Conservation (phyloP, 257 asterid genomes). For the Perilla frutescens region DNA sequence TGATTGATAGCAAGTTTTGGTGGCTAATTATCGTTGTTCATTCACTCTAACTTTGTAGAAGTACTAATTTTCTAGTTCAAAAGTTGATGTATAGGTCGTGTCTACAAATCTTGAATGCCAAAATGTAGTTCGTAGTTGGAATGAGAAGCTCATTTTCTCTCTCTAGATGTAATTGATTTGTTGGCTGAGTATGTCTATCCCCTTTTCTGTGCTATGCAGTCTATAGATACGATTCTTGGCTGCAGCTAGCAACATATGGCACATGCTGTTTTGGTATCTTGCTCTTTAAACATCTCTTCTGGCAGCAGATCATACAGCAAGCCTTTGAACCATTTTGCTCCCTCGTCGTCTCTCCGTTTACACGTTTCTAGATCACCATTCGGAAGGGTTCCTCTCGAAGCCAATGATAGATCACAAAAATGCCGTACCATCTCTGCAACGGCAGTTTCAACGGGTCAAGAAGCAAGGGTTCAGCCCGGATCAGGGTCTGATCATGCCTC, state of each 20-base stretch:
- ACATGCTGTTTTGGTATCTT: constrained; percentile 65
- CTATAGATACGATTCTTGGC: constrained; percentile 6
- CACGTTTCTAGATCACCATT: constrained; percentile 38
- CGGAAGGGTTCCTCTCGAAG: constrained; percentile 32
- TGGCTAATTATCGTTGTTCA: not conserved
- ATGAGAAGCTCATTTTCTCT: not conserved
- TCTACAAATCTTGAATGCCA: not conserved
- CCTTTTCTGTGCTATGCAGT: not conserved
- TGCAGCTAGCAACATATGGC: constrained; percentile 55
- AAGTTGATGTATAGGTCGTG: not conserved
- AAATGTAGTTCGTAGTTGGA: not conserved
- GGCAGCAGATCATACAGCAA: constrained; percentile 41
- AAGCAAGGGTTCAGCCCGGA: constrained; percentile 49
- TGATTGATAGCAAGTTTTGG: not conserved
- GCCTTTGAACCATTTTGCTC: constrained; percentile 41
- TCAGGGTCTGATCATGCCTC: constrained; percentile 43
- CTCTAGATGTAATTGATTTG: not conserved
- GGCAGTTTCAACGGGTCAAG: constrained; percentile 67
- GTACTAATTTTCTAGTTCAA: not conserved
- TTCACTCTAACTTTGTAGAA: too few relatives aligned
- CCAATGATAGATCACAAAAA: constrained; percentile 35
- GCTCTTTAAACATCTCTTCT: constrained; percentile 52
- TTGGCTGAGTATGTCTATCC: not conserved
- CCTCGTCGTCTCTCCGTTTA: constrained; percentile 42
- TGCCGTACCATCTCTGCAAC: constrained; percentile 39